Percentiles rank a stretch among this genome's conserved stretches.
phyloP scores from a whole-genome alignment of 208 protist species.

The Tritrichomonas musculus region DNA sequence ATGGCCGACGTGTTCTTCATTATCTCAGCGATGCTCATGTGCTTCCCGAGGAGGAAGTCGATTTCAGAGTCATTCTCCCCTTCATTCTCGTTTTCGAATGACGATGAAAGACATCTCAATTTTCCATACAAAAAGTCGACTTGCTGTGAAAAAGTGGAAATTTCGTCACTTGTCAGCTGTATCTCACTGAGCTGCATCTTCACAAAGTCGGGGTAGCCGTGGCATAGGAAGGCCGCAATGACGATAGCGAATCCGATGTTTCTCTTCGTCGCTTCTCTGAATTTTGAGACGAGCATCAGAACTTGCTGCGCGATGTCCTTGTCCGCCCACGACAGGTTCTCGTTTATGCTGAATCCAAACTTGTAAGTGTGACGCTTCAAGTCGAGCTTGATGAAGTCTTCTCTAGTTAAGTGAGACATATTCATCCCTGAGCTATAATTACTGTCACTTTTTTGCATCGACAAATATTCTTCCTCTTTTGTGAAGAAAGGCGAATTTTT shows the following conservation, averaged over 20 bases:
- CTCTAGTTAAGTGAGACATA: neutral
- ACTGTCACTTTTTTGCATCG: neutral
- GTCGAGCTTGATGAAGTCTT: neutral
- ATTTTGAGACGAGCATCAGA: neutral
- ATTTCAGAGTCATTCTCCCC: too few species aligned
- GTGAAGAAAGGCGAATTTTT: too few species aligned
- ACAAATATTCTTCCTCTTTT: neutral
- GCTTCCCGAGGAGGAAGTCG: too few species aligned
- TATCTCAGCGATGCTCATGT: too few species aligned
- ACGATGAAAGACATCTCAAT: too few species aligned
- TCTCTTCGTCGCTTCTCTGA: neutral
- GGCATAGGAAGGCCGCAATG: neutral
- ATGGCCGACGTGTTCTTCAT: too few species aligned
- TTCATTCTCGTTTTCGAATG: too few species aligned
- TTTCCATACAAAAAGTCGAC: too few species aligned
- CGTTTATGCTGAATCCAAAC: neutral
- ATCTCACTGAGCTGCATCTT: neutral
- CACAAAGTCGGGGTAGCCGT: neutral
- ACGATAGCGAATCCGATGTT: neutral
- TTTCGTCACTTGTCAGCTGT: too few species aligned
- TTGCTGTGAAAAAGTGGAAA: too few species aligned
- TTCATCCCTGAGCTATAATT: neutral
- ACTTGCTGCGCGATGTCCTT: neutral
- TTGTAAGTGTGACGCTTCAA: too few species aligned
- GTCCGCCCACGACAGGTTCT: neutral